Percentiles rank a stretch among this genome's conserved stretches.
phyloP scores from a whole-genome alignment of 2,329 filamentous ascomycete genomes.

The Tolypocladium paradoxum region DNA sequence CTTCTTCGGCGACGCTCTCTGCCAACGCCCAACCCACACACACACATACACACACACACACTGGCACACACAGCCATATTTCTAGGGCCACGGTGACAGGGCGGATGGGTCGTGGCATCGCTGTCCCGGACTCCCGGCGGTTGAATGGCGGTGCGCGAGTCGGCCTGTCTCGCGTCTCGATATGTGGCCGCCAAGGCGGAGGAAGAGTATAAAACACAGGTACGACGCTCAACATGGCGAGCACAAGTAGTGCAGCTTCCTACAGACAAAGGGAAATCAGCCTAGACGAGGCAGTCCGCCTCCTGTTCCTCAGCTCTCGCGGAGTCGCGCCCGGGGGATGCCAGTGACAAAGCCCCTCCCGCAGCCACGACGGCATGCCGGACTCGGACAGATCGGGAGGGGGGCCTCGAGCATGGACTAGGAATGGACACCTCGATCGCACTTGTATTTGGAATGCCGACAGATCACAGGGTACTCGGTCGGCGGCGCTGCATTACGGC shows the following conservation, averaged over 20 bases:
- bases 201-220: background rate
- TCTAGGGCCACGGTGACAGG: background rate
- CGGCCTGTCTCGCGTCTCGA: background rate
- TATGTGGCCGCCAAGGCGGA: background rate
- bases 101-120: background rate
- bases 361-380: background rate
- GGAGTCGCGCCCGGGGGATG: background rate
- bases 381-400: background rate
- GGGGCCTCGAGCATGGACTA: background rate
- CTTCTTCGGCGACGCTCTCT: background rate
- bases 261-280: background rate
- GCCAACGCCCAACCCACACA: background rate
- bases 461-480: background rate
- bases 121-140: too few species aligned
- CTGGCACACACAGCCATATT: background rate
- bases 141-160: background rate
- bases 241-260: background rate
- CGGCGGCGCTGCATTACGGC: background rate
- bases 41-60: background rate
- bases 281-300: background rate
- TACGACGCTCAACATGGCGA: background rate
- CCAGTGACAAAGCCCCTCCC: background rate
- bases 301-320: background rate
- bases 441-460: background rate
- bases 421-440: background rate